Conservation (phyloP, 306 rosid species). For the Vachellia collinsii region DNA sequence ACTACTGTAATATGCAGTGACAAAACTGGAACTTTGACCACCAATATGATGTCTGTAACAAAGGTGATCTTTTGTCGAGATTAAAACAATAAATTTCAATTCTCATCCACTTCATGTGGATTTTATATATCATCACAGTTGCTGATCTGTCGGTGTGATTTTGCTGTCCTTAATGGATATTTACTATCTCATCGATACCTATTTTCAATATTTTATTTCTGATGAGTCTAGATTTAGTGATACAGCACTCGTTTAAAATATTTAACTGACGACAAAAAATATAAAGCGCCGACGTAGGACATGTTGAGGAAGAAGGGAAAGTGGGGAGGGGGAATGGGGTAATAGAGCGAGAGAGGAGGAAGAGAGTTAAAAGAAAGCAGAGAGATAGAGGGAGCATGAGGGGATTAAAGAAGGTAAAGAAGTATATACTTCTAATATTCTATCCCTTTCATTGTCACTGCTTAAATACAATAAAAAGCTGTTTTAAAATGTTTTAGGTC, state of each 20-base stretch:
- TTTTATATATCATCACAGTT: conserved; percentile 8
- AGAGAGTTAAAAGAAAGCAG: not conserved
- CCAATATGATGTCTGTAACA: conserved; percentile 95
- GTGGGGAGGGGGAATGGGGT: not conserved
- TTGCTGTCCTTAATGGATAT: conserved; percentile 11
- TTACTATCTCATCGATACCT: not conserved
- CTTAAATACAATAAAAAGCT: conserved; percentile 2
- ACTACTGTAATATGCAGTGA: conserved; percentile 98
- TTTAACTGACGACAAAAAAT: not conserved
- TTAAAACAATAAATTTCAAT: not conserved
- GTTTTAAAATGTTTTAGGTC: conserved; percentile 24
- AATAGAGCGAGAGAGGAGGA: not conserved
- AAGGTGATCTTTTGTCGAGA: conserved; percentile 57
- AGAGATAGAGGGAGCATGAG: not conserved
- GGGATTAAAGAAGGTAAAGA: not conserved
- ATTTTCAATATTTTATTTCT: too few relatives aligned
- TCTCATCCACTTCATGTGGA: conserved; percentile 17
- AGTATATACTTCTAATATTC: not conserved
- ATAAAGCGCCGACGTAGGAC: not conserved
- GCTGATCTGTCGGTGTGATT: conserved; percentile 10
- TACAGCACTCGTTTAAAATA: too few relatives aligned
- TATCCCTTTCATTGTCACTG: not conserved
- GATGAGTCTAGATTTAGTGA: not conserved
- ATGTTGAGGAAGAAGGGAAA: too few relatives aligned
- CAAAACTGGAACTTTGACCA: conserved; percentile 96